These are phyloP conservation scores for Spatholobus suberectus DNA, from an alignment of 306 rosid species.

Conservation along the genomic window DNA sequence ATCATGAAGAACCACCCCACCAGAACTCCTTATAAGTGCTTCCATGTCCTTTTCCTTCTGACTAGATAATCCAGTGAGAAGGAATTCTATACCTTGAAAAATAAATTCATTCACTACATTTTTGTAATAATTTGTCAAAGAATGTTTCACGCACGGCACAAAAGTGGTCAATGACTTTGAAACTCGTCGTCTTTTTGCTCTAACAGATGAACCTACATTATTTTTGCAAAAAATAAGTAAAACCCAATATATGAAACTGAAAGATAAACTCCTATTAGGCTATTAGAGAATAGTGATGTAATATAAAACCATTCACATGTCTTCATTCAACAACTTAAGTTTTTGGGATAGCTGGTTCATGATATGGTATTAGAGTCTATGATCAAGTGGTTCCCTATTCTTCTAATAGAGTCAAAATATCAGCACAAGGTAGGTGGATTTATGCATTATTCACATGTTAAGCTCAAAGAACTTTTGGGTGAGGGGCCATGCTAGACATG, in stretches of 20 bases:
- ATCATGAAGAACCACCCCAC: conserved; percentile 73
- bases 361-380: not conserved
- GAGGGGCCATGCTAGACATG: not conserved
- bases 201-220: conserved; percentile 62
- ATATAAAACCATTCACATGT: not conserved
- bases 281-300: not conserved
- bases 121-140: conserved; percentile 45
- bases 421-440: not conserved
- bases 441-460: not conserved
- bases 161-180: conserved; percentile 43
- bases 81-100: conserved; percentile 76
- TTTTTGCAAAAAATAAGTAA: conserved; percentile 33
- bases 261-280: not conserved
- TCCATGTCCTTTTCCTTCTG: conserved; percentile 67
- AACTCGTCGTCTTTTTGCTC: conserved; percentile 49
- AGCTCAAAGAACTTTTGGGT: not conserved
- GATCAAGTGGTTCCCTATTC: not conserved
- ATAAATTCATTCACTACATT: conserved; percentile 51
- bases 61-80: conserved; percentile 80
- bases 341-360: not conserved
- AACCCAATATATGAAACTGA: not conserved
- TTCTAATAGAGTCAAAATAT: not conserved
- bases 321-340: not conserved
- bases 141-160: conserved; percentile 36
- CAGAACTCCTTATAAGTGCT: conserved; percentile 68